Conservation (phyloP, 2,329 filamentous ascomycete species). For the Fusarium torreyae region DNA sequence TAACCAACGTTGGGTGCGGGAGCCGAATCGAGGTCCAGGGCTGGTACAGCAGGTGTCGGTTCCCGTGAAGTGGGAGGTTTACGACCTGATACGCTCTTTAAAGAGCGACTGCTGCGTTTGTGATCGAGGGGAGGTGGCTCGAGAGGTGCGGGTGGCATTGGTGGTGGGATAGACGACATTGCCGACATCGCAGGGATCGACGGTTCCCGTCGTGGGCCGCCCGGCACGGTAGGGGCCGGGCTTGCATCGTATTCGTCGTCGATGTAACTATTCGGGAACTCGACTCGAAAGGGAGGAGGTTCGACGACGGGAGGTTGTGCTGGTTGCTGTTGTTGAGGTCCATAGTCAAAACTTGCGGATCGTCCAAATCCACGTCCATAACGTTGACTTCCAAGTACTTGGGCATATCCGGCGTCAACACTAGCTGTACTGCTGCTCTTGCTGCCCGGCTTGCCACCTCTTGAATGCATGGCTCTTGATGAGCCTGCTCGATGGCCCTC, state of each 20-base stretch:
- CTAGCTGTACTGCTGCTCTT: constrained; percentile 80
- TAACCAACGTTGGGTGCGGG: constrained; percentile 73
- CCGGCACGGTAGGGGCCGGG: constrained; percentile 87
- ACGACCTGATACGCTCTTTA: constrained; percentile 62
- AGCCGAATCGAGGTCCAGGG: constrained; percentile 65
- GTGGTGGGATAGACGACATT: constrained; percentile 53
- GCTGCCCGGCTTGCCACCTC: constrained; percentile 75
- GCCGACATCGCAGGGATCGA: constrained; percentile 56
- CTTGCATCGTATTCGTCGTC: constrained; percentile 80
- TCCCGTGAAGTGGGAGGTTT: constrained; percentile 51
- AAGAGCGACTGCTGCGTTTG: constrained; percentile 71
- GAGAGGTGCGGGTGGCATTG: constrained; percentile 56
- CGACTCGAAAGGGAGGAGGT: constrained; percentile 61
- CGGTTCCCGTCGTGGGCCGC: constrained; percentile 75
- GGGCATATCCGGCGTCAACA: constrained; percentile 74
- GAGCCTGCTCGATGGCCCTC: constrained; percentile 60
- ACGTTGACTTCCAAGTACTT: constrained; percentile 71
- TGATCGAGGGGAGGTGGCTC: constrained; percentile 63
- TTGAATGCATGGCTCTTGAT: constrained; percentile 62
- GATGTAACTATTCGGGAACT: constrained; percentile 65
- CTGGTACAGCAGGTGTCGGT: constrained; percentile 50
- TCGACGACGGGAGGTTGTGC: constrained; percentile 49
- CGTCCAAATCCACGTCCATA: constrained; percentile 69
- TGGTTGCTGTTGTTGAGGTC: constrained; percentile 59
- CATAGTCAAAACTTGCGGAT: constrained; percentile 83